Conservation (phyloP, 2,329 filamentous ascomycete species). For the Cordyceps pruinosa region DNA sequence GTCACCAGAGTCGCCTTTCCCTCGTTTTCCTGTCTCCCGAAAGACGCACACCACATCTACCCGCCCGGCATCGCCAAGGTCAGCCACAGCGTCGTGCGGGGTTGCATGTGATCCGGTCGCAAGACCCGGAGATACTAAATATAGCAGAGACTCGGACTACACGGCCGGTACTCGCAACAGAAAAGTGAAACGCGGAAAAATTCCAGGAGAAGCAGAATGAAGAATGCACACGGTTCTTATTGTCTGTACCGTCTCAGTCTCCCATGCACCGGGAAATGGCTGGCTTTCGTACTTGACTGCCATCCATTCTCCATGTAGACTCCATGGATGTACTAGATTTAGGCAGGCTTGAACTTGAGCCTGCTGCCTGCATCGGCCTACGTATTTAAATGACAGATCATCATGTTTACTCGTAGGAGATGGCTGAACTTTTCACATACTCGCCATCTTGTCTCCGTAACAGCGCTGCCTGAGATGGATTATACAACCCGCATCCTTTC, state of each 20-base stretch:
- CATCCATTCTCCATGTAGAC: too few relatives aligned
- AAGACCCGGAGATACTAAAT: too few relatives aligned
- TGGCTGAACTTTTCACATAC: not conserved
- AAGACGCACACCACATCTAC: not conserved
- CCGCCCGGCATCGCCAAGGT: not conserved
- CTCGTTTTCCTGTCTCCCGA: too few relatives aligned
- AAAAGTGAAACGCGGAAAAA: not conserved
- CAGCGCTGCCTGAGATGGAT: not conserved
- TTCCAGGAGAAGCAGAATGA: too few relatives aligned
- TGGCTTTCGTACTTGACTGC: too few relatives aligned
- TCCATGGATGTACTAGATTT: too few relatives aligned
- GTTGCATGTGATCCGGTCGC: not conserved
- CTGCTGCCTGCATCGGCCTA: not conserved
- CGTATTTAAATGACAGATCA: not conserved
- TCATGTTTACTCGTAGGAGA: too few relatives aligned
- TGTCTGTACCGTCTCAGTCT: too few relatives aligned
- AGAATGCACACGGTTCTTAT: too few relatives aligned
- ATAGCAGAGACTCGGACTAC: not conserved
- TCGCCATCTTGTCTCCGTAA: not conserved
- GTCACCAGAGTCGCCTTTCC: too few relatives aligned
- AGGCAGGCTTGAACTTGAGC: not conserved
- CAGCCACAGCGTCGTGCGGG: not conserved
- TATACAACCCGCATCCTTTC: not conserved
- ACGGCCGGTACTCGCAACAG: not conserved
- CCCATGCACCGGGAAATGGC: too few relatives aligned